These are phyloP conservation scores for Acorus gramineus DNA, from an alignment of 106 monocot genomes.

Conservation along the genomic window DNA sequence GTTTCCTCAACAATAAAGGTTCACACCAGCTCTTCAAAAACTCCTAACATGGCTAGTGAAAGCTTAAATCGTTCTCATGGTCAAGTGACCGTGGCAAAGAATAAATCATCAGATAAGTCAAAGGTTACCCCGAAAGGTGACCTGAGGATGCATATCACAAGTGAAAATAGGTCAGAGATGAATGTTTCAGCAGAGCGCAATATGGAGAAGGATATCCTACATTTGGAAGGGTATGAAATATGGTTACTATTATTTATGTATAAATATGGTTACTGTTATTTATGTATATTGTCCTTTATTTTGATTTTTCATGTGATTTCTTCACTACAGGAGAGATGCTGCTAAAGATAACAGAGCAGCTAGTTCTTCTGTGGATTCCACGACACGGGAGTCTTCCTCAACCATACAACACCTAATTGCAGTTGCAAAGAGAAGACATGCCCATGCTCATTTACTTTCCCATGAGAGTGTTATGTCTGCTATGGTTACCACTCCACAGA, in stretches of 20 bases:
- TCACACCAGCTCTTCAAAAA: slow-evolving; percentile 24
- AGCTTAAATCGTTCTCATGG: slow-evolving; percentile 12
- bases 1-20: slow-evolving; percentile 23
- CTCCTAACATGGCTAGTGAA: slow-evolving; percentile 17
- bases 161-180: slow-evolving; percentile 42
- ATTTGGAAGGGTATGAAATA: slow-evolving; percentile 27
- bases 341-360: slow-evolving; percentile 14
- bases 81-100: slow-evolving; percentile 21
- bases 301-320: slow-evolving; percentile 4
- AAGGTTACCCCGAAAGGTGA: slow-evolving; percentile 40
- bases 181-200: slow-evolving; percentile 51
- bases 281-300: background rate
- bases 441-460: slow-evolving; percentile 25
- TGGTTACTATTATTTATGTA: slow-evolving; percentile 3
- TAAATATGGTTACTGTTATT: slow-evolving; percentile 6
- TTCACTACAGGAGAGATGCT: slow-evolving; percentile 24
- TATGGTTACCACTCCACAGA: slow-evolving; percentile 26
- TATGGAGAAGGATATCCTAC: slow-evolving; percentile 27
- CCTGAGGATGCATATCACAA: slow-evolving; percentile 1
- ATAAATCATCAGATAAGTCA: slow-evolving; percentile 21
- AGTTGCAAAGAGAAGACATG: slow-evolving; percentile 70
- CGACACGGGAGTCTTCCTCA: slow-evolving; percentile 23
- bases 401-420: slow-evolving; percentile 91
- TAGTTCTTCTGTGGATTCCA: slow-evolving; percentile 24
- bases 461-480: slow-evolving; percentile 25